Evolutionary conservation across 2,329 filamentous ascomycete genomes (phyloP).

Genomic region (Biscogniauxia sp.): DNA sequence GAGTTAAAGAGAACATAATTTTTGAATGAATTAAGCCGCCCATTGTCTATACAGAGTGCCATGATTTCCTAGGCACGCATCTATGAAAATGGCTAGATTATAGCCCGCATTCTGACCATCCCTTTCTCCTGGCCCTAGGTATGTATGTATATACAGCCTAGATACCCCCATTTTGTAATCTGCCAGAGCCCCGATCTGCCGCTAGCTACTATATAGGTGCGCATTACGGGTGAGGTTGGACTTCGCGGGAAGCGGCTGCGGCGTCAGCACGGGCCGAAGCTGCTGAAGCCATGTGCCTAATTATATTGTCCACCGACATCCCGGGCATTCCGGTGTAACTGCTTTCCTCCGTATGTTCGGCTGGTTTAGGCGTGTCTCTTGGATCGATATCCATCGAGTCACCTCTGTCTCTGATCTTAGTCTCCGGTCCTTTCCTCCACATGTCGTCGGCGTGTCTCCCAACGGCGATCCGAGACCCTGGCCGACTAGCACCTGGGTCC

Average conservation of each 20-base stretch:
- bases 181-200: too few species aligned
- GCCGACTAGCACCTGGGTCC: conserved; percentile 19
- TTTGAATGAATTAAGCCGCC: too few species aligned
- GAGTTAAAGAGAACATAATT: too few species aligned
- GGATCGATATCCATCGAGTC: conserved; percentile 33
- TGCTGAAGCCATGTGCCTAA: conserved; percentile 37
- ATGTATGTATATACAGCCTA: too few species aligned
- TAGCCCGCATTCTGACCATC: too few species aligned
- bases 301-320: conserved; percentile 21
- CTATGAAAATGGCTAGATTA: too few species aligned
- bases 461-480: conserved; percentile 26
- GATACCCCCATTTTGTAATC: too few species aligned
- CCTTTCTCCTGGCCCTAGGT: too few species aligned
- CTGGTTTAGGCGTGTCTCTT: conserved; percentile 20
- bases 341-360: conserved; percentile 22
- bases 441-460: conserved; percentile 30
- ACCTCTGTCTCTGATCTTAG: conserved; percentile 16
- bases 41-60: too few species aligned
- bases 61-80: too few species aligned
- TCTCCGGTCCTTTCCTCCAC: conserved; percentile 31
- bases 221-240: conserved; percentile 9
- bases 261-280: conserved; percentile 32
- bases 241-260: conserved; percentile 20
- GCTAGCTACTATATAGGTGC: background rate
- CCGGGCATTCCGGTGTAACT: conserved; percentile 8